phyloP scores from a whole-genome alignment of 108 stramenopile species.

The Stephanodiscus triporus region DNA sequence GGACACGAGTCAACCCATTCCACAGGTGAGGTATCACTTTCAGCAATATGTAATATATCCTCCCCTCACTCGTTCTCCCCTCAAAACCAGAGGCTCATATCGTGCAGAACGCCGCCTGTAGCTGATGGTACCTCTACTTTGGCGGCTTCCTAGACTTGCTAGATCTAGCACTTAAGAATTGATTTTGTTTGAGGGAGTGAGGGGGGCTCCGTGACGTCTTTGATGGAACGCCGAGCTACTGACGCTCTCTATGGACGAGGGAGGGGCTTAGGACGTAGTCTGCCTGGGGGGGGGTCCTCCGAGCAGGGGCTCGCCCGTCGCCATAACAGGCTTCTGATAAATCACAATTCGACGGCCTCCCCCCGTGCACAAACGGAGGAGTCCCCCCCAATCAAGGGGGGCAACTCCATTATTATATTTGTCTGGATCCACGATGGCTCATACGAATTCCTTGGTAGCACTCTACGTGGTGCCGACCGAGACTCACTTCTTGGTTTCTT shows the following conservation, averaged over 20 bases:
- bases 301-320: background rate
- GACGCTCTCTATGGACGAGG: background rate
- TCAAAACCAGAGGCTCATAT: background rate
- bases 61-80: background rate
- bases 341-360: slow-evolving; percentile 1
- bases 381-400: background rate
- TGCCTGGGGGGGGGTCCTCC: background rate
- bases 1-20: background rate
- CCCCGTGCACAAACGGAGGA: slow-evolving; percentile 14
- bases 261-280: no score
- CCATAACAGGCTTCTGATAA: background rate
- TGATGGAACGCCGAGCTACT: background rate
- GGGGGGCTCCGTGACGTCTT: background rate
- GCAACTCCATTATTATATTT: background rate
- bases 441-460: slow-evolving; percentile 31
- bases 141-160: background rate
- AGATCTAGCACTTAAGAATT: background rate
- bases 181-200: background rate
- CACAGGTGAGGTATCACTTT: background rate
- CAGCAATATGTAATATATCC: background rate
- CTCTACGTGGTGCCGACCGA: background rate
- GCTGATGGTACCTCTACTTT: slow-evolving; percentile 1
- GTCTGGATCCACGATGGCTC: background rate
- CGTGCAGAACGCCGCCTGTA: slow-evolving; percentile 1
- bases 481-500: slow-evolving; percentile 91